Conservation (phyloP, 352 stramenopile species). For the Globisporangium megalacanthum region DNA sequence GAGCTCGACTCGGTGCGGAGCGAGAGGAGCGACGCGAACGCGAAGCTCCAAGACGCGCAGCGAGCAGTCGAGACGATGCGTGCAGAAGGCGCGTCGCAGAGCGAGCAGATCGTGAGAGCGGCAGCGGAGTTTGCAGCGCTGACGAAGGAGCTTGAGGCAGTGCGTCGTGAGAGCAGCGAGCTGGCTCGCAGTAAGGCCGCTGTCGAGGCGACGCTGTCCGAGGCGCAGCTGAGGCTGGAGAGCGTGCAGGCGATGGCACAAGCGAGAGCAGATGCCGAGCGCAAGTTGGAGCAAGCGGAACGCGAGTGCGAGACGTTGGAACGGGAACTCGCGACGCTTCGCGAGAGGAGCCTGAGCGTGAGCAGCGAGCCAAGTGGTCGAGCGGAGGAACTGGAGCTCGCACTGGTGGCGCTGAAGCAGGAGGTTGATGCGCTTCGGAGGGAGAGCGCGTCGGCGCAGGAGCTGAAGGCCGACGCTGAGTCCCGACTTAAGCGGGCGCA, state of each 20-base stretch:
- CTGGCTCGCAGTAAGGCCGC: neutral
- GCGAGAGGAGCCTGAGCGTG: neutral
- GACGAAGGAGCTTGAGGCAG: neutral
- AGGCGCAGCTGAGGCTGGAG: neutral
- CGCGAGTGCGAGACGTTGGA: neutral
- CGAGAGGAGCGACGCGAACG: neutral
- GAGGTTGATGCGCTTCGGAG: neutral
- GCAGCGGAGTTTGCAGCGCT: neutral
- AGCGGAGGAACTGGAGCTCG: neutral
- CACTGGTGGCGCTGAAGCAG: neutral
- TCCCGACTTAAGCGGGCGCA: neutral
- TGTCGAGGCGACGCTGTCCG: neutral
- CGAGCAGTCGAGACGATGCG: neutral
- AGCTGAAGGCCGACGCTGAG: neutral
- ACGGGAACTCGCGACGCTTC: neutral
- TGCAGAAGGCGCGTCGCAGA: neutral
- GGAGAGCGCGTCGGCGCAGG: neutral
- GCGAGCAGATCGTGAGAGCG: neutral
- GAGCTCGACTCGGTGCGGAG: neutral
- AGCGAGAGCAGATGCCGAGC: no score
- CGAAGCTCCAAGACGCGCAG: conserved; percentile 1
- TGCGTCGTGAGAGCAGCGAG: neutral
- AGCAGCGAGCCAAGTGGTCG: neutral
- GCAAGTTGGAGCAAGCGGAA: neutral
- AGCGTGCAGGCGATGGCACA: no score